These are phyloP conservation scores for Agaricales sp. DNA, from an alignment of 1,284 basidiomycete genomes.

Conservation along the genomic window DNA sequence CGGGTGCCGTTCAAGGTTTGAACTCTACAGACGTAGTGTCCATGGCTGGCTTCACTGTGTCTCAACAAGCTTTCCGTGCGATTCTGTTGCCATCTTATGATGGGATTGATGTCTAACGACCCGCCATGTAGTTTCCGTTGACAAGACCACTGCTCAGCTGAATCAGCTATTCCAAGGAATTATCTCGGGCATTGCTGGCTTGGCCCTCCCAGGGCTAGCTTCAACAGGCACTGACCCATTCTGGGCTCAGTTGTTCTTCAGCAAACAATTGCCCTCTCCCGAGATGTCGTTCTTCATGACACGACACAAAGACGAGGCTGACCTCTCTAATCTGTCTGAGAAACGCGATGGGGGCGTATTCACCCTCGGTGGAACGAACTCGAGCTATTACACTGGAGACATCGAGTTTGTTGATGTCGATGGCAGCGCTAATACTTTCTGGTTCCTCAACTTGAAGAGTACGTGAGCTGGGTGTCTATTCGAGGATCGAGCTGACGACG, in stretches of 20 bases:
- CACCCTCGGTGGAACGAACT: conserved; percentile 44
- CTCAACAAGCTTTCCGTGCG: neutral
- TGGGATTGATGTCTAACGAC: neutral
- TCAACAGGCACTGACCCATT: conserved; percentile 35
- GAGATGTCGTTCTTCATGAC: conserved; percentile 35
- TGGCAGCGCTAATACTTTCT: conserved; percentile 25
- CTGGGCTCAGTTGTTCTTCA: conserved; percentile 37
- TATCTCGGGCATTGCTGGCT: conserved; percentile 38
- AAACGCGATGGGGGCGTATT: conserved; percentile 38
- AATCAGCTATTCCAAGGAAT: conserved; percentile 8
- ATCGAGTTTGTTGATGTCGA: conserved; percentile 33
- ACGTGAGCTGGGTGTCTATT: neutral
- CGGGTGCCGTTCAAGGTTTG: neutral
- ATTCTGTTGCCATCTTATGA: neutral
- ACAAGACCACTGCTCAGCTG: neutral
- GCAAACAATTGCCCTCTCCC: conserved; percentile 22
- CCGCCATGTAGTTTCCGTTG: neutral
- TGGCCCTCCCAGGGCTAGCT: conserved; percentile 36
- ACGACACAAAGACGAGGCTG: conserved; percentile 23
- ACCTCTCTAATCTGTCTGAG: conserved; percentile 9
- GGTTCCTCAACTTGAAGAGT: conserved; percentile 23
- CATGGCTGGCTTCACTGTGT: neutral
- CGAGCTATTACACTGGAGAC: conserved; percentile 30
- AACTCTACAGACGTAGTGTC: neutral
- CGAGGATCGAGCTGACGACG: neutral